Evolutionary conservation across 768 basidiomycete species (phyloP), one percentile per base, ranked within the genome.

Genomic region (Lanmaoa pseudosensibilis): DNA sequence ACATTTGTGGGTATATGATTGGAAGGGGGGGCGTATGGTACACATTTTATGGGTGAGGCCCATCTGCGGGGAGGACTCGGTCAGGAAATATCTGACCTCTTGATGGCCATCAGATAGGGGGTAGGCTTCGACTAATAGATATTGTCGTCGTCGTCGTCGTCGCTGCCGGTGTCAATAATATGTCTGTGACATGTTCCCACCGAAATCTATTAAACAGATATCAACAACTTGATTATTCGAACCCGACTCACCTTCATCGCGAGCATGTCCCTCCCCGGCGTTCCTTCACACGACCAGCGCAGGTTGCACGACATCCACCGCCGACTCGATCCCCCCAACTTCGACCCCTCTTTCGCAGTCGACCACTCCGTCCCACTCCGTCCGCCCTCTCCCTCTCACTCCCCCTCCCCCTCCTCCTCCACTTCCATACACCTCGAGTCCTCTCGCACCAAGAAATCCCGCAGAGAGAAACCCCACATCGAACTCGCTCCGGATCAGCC

Each of bases 401-500:
- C n/a, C n/a, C n/a, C n/a, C n/a, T n/a, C n/a, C n/a, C n/a, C n/a
- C n/a, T 25, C 50, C 30, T 33, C 34, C 16, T 36, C 47, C 5
- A 2, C 47, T 10, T 48, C 15, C 36, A 16, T 18, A 34, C 34
- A 33, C 2, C 9, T 34, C 21, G 33, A 39, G 45, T 11, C 56
- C 37, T 41, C 43, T 2, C 53, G 55, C 16, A 3, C 46, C 54
- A 70, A 62, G 23, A 86, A 83, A 57, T 23, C 74, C 16, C 77
- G 83, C 43, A 79, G 81, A 46, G 78, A 80, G 64, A 83, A 85
- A 60, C 78, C 80, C 30, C 82, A 70, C 41, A 86, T 91, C 48
- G 84, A 83, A 45, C 81, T 91, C 34, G 85, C 88, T 2, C 78
- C 86, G 4, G 86, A 87, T 65, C 90, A 92, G 63, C 90, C 90